Conservation (phyloP, 805 yeast species). For the Cyberlindnera euphorbiae region DNA sequence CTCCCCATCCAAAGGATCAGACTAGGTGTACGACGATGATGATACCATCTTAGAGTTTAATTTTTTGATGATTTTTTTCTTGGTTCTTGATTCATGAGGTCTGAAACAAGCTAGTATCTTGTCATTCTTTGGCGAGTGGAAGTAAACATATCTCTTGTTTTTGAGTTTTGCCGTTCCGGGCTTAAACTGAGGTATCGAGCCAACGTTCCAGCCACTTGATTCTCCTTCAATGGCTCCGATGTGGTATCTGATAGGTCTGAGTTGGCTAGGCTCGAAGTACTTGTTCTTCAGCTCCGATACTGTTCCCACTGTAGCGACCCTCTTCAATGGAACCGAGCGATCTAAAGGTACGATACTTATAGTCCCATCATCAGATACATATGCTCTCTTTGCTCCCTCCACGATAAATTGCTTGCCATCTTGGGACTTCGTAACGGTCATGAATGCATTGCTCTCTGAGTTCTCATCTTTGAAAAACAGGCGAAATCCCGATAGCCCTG, state of each 20-base stretch:
- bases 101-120: conserved; percentile 33
- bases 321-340: no score
- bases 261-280: conserved; percentile 3
- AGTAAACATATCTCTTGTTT: conserved; percentile 29
- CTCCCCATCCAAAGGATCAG: conserved; percentile 2
- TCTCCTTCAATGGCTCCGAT: conserved; percentile 20
- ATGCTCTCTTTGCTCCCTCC: conserved; percentile 10
- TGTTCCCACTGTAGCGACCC: conserved; percentile 3
- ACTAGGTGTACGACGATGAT: conserved; percentile 2
- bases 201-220: conserved; percentile 32
- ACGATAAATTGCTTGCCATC: conserved; percentile 12
- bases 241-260: conserved; percentile 30
- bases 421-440: conserved; percentile 14
- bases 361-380: conserved; percentile 13
- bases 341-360: not conserved
- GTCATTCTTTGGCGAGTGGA: conserved; percentile 24
- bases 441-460: conserved; percentile 9
- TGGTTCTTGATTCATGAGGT: conserved; percentile 31
- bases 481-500: conserved; percentile 28
- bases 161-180: conserved; percentile 11
- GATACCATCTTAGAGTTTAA: conserved; percentile 6
- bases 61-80: conserved; percentile 35
- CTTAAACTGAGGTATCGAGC: conserved; percentile 42
- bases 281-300: conserved; percentile 6
- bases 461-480: conserved; percentile 25